phyloP scores from a whole-genome alignment of 2,329 filamentous ascomycete species.

The Trichophyton verrucosum region DNA sequence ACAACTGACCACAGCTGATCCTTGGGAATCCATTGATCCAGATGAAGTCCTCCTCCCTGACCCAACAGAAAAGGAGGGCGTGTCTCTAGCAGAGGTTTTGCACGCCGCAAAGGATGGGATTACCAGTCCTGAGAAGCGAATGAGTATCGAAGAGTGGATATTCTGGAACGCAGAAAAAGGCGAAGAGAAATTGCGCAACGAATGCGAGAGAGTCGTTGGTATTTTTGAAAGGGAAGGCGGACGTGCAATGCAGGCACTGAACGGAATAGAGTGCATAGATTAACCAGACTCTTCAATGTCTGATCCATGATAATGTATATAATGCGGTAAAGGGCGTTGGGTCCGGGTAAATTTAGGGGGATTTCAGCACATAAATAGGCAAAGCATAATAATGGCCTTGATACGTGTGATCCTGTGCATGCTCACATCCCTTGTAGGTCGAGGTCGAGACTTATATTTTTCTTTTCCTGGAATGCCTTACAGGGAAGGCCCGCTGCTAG shows the following conservation, averaged over 20 bases:
- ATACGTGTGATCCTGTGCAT: background rate
- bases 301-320: slow-evolving; percentile 2
- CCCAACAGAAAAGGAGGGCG: slow-evolving; percentile 38
- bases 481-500: background rate
- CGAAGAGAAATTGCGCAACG: slow-evolving; percentile 62
- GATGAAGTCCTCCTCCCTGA: slow-evolving; percentile 46
- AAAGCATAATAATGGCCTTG: background rate
- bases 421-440: background rate
- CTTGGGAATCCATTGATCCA: slow-evolving; percentile 66
- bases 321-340: slow-evolving; percentile 12
- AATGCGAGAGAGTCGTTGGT: slow-evolving; percentile 73
- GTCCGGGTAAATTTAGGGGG: background rate
- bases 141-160: slow-evolving; percentile 94
- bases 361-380: background rate
- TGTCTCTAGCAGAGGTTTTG: slow-evolving; percentile 37
- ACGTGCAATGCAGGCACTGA: slow-evolving; percentile 63
- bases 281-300: slow-evolving; percentile 13
- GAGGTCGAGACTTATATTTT: background rate
- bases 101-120: slow-evolving; percentile 47
- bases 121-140: slow-evolving; percentile 64
- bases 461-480: background rate
- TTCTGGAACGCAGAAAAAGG: slow-evolving; percentile 65
- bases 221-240: slow-evolving; percentile 74
- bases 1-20: slow-evolving; percentile 43
- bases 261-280: slow-evolving; percentile 51